Evolutionary conservation across 2,329 filamentous ascomycete genomes (phyloP), one percentile per base, ranked within the genome.

Genomic region (Sporothrix inflata): DNA sequence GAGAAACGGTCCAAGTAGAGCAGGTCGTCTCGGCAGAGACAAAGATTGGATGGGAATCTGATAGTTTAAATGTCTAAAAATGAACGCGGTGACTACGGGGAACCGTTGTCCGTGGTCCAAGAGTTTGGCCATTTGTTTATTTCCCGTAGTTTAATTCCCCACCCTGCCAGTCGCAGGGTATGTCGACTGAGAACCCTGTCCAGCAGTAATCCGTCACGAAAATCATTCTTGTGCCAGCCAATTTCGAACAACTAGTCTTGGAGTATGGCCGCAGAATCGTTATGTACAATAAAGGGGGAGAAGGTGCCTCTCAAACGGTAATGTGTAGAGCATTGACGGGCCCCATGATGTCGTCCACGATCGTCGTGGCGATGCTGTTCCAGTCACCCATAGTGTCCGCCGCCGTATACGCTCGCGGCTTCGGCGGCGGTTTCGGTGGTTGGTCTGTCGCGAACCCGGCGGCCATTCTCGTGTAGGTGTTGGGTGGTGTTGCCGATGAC

Each of bases 291-390:
- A 24, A 2, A 24, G 34, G 21, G 57, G 6, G 60, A 12, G 6
- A 47, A n/a, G n/a, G 14, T 3, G 4, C 14, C 19, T 4, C 1
- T 49, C 42, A 72, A 34, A 69, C 53, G 8, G 66, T 47, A 34
- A 72, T 69, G 51, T 57, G 53, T 3, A 38, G n/a, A 2, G 71
- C 47, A 16, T 69, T 45, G n/a, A n/a, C 30, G 7, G 49, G 69
- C 0, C 49, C 47, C 68, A 71, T 67, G 19, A 38, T 55, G 9
- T 74, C 73, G 19, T 74, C 73, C 11, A 74, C 73, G 53, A 74
- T 70, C 0, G 73, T 74, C 45, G 63, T 74, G 47, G 65, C 72
- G 12, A 74, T 60, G 60, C 72, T 73, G 40, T 66, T 70, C 73
- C 73, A 74, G 34, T 74, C 73, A 19, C 45, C 61, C 27, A 30